A percentile compares a stretch with the other conserved stretches of the same genome.
These are phyloP conservation scores for Cytospora paraplurivora DNA, from an alignment of 2,329 filamentous ascomycete genomes.

Conservation along the genomic window DNA sequence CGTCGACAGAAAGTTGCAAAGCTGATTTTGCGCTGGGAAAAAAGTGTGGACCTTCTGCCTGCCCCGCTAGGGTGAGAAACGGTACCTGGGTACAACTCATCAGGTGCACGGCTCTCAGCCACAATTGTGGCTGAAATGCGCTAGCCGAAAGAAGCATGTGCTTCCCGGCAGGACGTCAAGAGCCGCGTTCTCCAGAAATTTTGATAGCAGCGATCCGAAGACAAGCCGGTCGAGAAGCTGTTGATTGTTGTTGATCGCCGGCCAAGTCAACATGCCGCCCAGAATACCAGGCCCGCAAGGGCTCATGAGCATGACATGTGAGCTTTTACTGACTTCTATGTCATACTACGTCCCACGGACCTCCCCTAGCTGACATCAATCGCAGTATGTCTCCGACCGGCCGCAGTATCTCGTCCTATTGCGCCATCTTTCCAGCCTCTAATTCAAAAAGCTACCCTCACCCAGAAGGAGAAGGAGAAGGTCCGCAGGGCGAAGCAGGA, in stretches of 20 bases:
- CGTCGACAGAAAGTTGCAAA: conserved; percentile 8
- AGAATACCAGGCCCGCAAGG: conserved; percentile 64
- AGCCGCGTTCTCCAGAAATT: conserved; percentile 27
- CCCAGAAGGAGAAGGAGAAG: conserved; percentile 64
- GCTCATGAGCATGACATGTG: conserved; percentile 63
- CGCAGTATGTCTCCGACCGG: conserved; percentile 63
- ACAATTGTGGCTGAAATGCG: conserved; percentile 9
- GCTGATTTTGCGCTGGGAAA: conserved; percentile 20
- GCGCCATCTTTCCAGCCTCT: conserved; percentile 58
- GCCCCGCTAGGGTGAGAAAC: conserved; percentile 20
- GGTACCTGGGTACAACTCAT: neutral
- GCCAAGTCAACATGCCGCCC: conserved; percentile 60
- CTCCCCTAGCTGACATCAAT: conserved; percentile 32
- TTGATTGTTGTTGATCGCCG: conserved; percentile 22
- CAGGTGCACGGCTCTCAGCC: conserved; percentile 5
- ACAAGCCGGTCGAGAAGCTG: conserved; percentile 20
- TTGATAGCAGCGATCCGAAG: conserved; percentile 28
- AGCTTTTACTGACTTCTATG: conserved; percentile 36
- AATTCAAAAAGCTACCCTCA: conserved; percentile 65
- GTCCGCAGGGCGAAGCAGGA: conserved; percentile 71
- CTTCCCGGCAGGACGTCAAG: conserved; percentile 22
- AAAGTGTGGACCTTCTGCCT: conserved; percentile 25
- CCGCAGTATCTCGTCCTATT: conserved; percentile 42
- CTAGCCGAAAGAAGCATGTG: conserved; percentile 1
- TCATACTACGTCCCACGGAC: conserved; percentile 6